Evolutionary conservation across 345 rosid genomes (phyloP), one percentile per base, ranked within the genome.

Genomic region (Citrus australasica): DNA sequence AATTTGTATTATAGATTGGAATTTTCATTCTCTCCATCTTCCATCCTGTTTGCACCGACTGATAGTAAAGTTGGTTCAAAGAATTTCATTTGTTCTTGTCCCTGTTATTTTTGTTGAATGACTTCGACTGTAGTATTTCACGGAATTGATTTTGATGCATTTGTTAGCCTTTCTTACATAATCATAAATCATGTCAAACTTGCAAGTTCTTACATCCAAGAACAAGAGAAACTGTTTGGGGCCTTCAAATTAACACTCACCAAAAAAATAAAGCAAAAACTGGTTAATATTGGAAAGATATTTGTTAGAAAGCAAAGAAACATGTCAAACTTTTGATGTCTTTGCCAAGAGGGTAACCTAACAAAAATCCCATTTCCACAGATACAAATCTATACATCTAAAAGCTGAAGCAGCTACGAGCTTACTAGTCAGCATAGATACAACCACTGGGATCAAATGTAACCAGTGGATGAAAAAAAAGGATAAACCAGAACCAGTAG

Each of bases 331-430:
- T 32, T 2, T 9, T 10, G 7, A 35, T n/a, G 65, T 33, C 69
- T 16, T 21, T 4, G 17, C 16, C 10, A 53, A 22, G 9, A 2
- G 1, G 6, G 56, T 40, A 32, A 35, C 59, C 66, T 17, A 76
- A n/a, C 53, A 51, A 7, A 51, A 7, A n/a, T 27, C 27, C 70
- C 69, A 46, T 64, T 75, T 48, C 22, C 78, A 40, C 21, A 35
- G n/a, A n/a, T 48, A 63, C 42, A 22, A 74, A n/a, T 25, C 24
- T 67, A 35, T 67, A 67, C 79, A 51, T 55, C 51, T 76, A 64
- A 28, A 76, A 75, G 56, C 48, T 24, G 5, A 33, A n/a, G 53
- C 40, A 5, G 38, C 60, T n/a, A 22, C 6, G 0, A 28, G 65
- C 55, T 24, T 67, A 53, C 25, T 21, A 35, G 33, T 53, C 13